Conservation (phyloP, 202 grass and related monocot species). For the Carex arenaria region DNA sequence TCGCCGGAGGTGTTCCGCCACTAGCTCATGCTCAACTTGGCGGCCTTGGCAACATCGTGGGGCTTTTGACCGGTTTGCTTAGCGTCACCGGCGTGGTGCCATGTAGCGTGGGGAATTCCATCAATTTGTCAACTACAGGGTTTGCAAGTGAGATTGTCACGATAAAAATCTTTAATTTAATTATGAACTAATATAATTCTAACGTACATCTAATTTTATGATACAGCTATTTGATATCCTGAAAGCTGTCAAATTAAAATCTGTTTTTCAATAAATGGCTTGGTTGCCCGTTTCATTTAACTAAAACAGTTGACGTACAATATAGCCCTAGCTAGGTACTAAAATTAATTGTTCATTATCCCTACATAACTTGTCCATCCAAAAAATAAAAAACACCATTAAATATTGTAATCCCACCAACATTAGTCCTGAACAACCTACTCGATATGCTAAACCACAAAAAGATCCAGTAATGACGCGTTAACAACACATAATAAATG, state of each 20-base stretch:
- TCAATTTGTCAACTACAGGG: background rate
- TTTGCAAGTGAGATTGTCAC: conserved; percentile 42
- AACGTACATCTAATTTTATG: background rate
- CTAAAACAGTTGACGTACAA: too few species aligned
- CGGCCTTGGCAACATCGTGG: background rate
- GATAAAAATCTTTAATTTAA: background rate
- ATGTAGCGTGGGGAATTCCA: conserved; percentile 29
- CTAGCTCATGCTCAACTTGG: conserved; percentile 23
- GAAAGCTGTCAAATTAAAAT: background rate
- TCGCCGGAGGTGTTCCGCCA: background rate
- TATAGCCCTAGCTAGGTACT: too few species aligned
- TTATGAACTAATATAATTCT: background rate
- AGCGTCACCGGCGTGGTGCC: conserved; percentile 32
- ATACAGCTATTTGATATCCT: background rate
- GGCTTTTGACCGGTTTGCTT: conserved; percentile 9
- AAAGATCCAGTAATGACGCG: too few species aligned
- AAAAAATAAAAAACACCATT: too few species aligned
- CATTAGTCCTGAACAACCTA: too few species aligned
- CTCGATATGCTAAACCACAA: too few species aligned
- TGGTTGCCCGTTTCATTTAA: too few species aligned
- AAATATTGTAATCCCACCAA: too few species aligned
- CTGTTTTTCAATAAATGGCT: too few species aligned
- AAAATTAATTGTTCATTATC: too few species aligned
- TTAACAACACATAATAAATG: too few species aligned
- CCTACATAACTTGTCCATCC: too few species aligned